Percentiles rank a stretch among this genome's conserved stretches.
These are phyloP conservation scores for Rhizopogon roseolus DNA, from an alignment of 768 basidiomycete species.

Conservation along the genomic window DNA sequence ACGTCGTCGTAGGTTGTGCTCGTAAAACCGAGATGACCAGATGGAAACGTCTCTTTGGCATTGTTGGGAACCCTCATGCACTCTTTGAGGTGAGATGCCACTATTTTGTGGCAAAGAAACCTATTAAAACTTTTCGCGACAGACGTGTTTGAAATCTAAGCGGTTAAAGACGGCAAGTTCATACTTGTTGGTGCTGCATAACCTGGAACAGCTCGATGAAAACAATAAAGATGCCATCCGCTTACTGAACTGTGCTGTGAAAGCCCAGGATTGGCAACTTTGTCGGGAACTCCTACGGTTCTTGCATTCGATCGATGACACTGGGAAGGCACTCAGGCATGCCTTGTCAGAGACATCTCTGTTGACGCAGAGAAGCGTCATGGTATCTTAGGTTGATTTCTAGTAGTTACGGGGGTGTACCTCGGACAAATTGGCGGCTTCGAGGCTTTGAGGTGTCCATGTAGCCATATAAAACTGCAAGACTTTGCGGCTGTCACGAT, in stretches of 20 bases:
- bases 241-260: constrained; percentile 71
- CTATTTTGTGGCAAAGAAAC: background rate
- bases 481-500: background rate
- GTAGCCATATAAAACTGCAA: background rate
- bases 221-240: constrained; percentile 73
- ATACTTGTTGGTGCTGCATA: constrained; percentile 91
- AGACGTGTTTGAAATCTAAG: constrained; percentile 72
- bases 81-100: constrained; percentile 78
- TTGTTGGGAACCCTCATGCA: constrained; percentile 85
- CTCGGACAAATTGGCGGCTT: too few species aligned
- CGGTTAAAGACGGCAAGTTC: constrained; percentile 86
- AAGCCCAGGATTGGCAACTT: constrained; percentile 81
- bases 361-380: background rate
- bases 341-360: constrained; percentile 55
- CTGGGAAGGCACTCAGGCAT: constrained; percentile 62
- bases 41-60: constrained; percentile 85
- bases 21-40: constrained; percentile 92
- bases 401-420: background rate
- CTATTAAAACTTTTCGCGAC: background rate
- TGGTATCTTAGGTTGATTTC: background rate
- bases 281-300: constrained; percentile 92
- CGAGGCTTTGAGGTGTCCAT: too few species aligned
- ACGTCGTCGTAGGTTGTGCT: constrained; percentile 94
- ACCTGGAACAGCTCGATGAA: constrained; percentile 85
- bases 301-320: constrained; percentile 87